Conservation (phyloP, 768 basidiomycete species). For the Trametes punicea region DNA sequence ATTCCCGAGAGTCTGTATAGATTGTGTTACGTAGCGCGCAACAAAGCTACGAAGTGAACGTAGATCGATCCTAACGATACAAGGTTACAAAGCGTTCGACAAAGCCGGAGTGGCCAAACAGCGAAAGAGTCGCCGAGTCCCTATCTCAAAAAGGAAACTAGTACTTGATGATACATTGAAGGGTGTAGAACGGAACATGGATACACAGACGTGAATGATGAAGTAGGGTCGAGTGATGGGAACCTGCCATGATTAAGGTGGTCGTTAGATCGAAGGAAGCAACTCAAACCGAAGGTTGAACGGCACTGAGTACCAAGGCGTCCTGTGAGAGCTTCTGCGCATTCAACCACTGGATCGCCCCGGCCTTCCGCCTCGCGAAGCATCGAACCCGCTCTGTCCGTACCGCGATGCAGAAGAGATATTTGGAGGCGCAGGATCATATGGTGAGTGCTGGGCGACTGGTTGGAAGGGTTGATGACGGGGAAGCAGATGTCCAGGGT, state of each 20-base stretch:
- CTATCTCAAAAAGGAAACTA: no score
- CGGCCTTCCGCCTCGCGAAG: background rate
- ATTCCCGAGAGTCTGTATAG: background rate
- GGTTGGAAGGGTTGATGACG: slow-evolving; percentile 20
- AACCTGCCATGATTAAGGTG: background rate
- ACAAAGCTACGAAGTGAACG: background rate
- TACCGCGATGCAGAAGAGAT: slow-evolving; percentile 27
- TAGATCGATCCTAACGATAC: slow-evolving; percentile 11
- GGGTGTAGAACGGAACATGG: background rate
- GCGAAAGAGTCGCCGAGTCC: no score
- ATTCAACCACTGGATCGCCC: slow-evolving; percentile 13
- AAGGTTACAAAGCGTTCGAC: background rate
- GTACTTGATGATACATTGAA: no score
- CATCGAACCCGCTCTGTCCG: background rate
- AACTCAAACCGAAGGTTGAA: background rate
- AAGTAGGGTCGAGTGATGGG: background rate
- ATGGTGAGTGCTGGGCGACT: slow-evolving; percentile 7
- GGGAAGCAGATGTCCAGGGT: slow-evolving; percentile 9
- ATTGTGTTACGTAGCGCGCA: background rate
- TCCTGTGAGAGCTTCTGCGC: background rate
- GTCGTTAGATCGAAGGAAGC: background rate
- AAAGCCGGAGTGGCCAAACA: background rate
- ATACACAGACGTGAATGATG: background rate
- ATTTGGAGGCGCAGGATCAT: slow-evolving; percentile 22
- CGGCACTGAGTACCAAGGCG: background rate